phyloP scores from a whole-genome alignment of 2,329 filamentous ascomycete species.

The Colletotrichum chlorophyti region DNA sequence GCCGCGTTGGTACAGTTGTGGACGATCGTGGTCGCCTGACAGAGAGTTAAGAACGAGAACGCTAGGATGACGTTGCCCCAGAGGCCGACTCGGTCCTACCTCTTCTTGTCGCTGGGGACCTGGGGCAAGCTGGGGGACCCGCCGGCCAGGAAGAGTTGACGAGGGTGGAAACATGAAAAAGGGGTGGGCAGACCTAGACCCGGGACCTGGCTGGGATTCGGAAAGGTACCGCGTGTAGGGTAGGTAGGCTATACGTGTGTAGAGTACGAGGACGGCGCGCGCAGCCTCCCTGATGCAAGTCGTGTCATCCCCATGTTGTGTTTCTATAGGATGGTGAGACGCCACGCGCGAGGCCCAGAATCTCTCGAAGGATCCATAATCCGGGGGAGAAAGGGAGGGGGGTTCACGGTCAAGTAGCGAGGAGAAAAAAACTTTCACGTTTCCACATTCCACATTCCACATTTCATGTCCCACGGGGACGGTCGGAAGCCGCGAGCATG shows the following conservation, averaged over 20 bases:
- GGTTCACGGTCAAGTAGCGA: no score
- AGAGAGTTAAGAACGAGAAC: background rate
- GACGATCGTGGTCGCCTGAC: conserved; percentile 13
- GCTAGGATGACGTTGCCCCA: conserved; percentile 25
- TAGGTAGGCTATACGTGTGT: no score
- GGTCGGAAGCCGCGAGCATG: background rate
- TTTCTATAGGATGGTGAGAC: background rate
- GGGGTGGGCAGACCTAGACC: conserved; percentile 10
- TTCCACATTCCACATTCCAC: background rate
- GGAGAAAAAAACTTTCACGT: no score
- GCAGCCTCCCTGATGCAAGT: no score
- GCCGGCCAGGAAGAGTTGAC: conserved; percentile 4
- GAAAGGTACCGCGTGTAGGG: background rate
- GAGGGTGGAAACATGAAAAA: background rate
- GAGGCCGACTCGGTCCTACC: conserved; percentile 20
- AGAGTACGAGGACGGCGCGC: no score
- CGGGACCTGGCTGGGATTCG: background rate
- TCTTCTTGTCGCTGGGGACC: conserved; percentile 18
- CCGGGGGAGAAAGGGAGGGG: conserved; percentile 13
- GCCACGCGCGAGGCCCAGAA: conserved; percentile 15
- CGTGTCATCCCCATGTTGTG: background rate
- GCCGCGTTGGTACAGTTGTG: background rate
- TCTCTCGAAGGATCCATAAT: conserved; percentile 9
- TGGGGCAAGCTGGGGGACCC: no score
- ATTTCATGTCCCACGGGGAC: background rate